Base-by-base conservation (phyloP, 371 early-diverging fungal genomes). In the Rhizopus microsporus region DNA sequence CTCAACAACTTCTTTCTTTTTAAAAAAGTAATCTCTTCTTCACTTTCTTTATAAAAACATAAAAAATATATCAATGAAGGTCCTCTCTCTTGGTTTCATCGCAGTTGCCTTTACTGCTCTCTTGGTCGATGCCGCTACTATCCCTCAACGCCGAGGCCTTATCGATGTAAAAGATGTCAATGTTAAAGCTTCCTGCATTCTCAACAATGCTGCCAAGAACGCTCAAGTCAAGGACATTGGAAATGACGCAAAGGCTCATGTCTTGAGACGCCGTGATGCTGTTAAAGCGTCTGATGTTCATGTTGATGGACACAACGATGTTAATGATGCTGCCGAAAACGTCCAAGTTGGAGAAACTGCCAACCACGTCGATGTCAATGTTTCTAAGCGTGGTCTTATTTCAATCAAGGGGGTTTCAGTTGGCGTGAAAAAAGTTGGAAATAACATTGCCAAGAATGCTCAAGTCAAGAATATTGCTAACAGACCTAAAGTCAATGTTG, bases 61-160 rank as follows among this genome's bases (percentile, higher is more conserved):
- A 7, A 44, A 43, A 32, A 46, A 16, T 38, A 56, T 61, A 51
- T 51, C 57, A 57, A 48, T 63, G 16, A 63, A 63, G 43, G 53
- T 63, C 43, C 37, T 57, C 30, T 53, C 63, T 29, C 63, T 62
- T 30, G 51, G 53, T 53, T 57, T 62, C 16, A 34, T 57, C 8
- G 53, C 57, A 8, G 52, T 47, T 16, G 31, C 54, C 30, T 6
- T 57, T 16, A 47, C 38, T 31, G 35, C 43, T 17, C 49, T 35
- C 5, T 16, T 40, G 30, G 50, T 8, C n/a, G n/a, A 32, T 32
- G 47, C n/a, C 10, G 59, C 47, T 37, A 13, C 46, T 46, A 46
- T 46, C 29, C 17, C 46, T 46, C 2, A 46, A 23, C 46, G 46
- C 15, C 5, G 59, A 30, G 34, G 13, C 35, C 15, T 52, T 30